phyloP scores from a whole-genome alignment of 2,329 filamentous ascomycete genomes.

The Chaetomium olivaceum region DNA sequence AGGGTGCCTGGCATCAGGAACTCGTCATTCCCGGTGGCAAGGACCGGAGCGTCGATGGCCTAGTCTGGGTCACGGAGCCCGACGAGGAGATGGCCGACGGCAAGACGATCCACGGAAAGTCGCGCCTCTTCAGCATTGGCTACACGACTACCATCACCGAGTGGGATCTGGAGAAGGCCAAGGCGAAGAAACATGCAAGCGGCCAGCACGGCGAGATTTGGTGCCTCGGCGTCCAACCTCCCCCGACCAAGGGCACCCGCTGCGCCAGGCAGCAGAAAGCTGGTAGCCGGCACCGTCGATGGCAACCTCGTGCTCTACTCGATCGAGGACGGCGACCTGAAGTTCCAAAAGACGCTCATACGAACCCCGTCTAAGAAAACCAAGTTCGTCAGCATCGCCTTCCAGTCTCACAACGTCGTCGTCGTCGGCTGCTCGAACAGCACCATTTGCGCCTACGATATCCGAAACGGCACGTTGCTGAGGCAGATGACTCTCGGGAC shows the following conservation, averaged over 20 bases:
- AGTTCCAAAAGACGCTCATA: conserved; percentile 74
- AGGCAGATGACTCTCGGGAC: conserved; percentile 84
- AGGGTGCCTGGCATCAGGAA: conserved; percentile 87
- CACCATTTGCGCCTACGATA: conserved; percentile 88
- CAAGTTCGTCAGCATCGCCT: conserved; percentile 86
- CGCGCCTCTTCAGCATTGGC: conserved; percentile 93
- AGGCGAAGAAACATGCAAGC: conserved; percentile 77
- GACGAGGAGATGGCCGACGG: conserved; percentile 67
- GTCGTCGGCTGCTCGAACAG: conserved; percentile 96
- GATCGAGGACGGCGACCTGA: conserved; percentile 79
- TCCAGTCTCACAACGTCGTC: conserved; percentile 78
- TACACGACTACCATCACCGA: conserved; percentile 91
- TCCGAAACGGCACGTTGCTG: conserved; percentile 72
- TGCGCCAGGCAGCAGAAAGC: conserved; percentile 49
- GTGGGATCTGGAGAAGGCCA: conserved; percentile 83
- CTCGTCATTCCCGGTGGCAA: conserved; percentile 79
- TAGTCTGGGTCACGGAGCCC: conserved; percentile 88
- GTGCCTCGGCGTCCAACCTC: conserved; percentile 88
- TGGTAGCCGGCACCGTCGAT: conserved; percentile 87
- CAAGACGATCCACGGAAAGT: conserved; percentile 64
- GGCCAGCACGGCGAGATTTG: conserved; percentile 96
- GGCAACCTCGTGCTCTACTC: conserved; percentile 86
- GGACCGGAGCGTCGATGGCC: conserved; percentile 83
- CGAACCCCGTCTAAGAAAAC: conserved; percentile 80
- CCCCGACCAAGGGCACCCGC: conserved; percentile 39